Conservation (phyloP, 2,329 filamentous ascomycete genomes). For the Penicillium sclerotigenum region DNA sequence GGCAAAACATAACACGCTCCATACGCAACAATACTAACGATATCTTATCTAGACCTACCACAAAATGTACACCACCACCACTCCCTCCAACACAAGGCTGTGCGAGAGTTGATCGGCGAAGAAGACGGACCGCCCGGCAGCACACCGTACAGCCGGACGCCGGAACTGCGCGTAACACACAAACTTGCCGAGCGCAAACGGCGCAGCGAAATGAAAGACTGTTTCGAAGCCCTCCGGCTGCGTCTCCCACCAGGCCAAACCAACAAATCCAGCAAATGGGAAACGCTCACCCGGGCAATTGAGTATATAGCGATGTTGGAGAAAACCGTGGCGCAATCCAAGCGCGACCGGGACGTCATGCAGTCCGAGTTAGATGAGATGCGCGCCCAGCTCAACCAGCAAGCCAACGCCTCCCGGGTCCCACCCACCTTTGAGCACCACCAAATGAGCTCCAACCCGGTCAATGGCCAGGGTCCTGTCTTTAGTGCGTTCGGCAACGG, state of each 20-base stretch:
- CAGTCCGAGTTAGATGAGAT: conserved; percentile 38
- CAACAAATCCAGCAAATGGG: conserved; percentile 54
- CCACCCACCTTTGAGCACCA: conserved; percentile 37
- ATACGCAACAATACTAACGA: conserved; percentile 5
- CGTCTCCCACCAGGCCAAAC: conserved; percentile 47
- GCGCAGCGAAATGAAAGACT: conserved; percentile 53
- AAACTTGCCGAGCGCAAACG: conserved; percentile 52
- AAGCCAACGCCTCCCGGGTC: conserved; percentile 32
- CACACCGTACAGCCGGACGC: conserved; percentile 50
- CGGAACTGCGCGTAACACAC: conserved; percentile 50
- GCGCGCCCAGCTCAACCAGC: conserved; percentile 40
- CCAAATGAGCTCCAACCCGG: conserved; percentile 32
- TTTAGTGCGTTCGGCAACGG: conserved; percentile 31
- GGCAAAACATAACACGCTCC: background rate
- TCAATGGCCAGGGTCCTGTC: conserved; percentile 34
- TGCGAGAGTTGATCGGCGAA: conserved; percentile 48
- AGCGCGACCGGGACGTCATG: conserved; percentile 40
- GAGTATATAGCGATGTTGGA: conserved; percentile 49
- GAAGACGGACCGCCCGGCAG: conserved; percentile 40
- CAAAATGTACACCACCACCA: conserved; percentile 50
- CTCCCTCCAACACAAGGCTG: conserved; percentile 48
- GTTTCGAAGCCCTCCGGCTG: conserved; percentile 47
- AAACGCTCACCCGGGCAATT: conserved; percentile 49
- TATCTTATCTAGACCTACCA: conserved; percentile 43
- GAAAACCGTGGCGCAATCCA: conserved; percentile 37